These are phyloP conservation scores for Botrytis byssoidea DNA, from an alignment of 2,329 filamentous ascomycete species.

Conservation along the genomic window DNA sequence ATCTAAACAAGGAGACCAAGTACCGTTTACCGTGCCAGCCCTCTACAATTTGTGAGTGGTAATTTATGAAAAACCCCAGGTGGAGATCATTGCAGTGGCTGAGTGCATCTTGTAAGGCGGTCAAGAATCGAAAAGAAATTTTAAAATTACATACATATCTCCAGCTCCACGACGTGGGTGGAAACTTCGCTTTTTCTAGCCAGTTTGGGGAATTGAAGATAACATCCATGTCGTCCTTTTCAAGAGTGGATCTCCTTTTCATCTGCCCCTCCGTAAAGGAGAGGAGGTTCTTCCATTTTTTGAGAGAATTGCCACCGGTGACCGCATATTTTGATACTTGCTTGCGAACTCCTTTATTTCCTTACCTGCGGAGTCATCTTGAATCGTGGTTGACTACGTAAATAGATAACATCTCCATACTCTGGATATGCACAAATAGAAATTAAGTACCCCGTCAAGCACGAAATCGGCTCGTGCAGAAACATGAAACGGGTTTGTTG, in stretches of 20 bases:
- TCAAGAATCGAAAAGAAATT: not conserved
- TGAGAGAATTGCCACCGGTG: slow-evolving; percentile 3
- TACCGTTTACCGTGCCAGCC: not conserved
- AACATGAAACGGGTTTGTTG: slow-evolving; percentile 9
- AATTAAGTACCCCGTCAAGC: not conserved
- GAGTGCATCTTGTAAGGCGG: slow-evolving; percentile 1
- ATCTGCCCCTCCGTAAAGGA: slow-evolving; percentile 7
- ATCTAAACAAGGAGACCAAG: not conserved
- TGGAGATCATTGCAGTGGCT: slow-evolving; percentile 12
- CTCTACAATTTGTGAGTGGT: not conserved
- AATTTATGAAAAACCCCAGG: slow-evolving; percentile 4
- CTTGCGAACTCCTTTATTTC: not conserved
- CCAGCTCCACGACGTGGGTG: not conserved
- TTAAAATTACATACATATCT: slow-evolving; percentile 5
- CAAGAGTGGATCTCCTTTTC: not conserved
- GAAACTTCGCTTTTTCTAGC: slow-evolving; percentile 4
- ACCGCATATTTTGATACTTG: not conserved
- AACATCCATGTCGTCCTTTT: slow-evolving; percentile 1
- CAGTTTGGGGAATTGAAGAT: not conserved
- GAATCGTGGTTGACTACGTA: not conserved
- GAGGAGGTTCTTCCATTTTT: not conserved
- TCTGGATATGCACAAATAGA: not conserved
- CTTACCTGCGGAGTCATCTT: not conserved
- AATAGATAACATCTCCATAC: not conserved
- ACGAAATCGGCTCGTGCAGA: not conserved